Conservation (phyloP, 805 yeast genomes). For the Nakazawaea ernobii region DNA sequence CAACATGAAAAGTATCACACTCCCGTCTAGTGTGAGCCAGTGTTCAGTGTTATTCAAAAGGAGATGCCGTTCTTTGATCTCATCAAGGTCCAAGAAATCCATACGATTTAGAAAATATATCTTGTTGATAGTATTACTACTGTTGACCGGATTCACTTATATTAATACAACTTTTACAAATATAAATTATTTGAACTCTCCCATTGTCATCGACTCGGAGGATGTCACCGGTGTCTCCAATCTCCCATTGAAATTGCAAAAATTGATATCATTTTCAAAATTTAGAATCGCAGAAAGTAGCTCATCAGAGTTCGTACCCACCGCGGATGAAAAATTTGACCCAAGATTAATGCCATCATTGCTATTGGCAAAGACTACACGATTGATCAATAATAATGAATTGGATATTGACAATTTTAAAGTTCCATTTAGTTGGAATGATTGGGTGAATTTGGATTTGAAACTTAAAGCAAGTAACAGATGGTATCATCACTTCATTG, state of each 20-base stretch:
- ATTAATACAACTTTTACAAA: background rate
- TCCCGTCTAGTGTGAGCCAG: too few relatives aligned
- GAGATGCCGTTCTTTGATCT: background rate
- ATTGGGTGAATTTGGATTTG: conserved; percentile 22
- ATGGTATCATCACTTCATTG: conserved; percentile 11
- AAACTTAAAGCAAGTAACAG: conserved; percentile 14
- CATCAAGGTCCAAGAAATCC: conserved; percentile 4
- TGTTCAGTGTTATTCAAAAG: too few relatives aligned
- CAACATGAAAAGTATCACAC: too few relatives aligned
- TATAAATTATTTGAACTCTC: background rate
- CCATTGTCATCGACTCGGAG: conserved; percentile 3
- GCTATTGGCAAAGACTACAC: conserved; percentile 16
- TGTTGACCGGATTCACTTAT: background rate
- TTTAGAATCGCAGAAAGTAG: background rate
- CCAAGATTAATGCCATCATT: conserved; percentile 28
- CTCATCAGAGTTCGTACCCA: background rate
- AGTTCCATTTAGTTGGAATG: conserved; percentile 28
- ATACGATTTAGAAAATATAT: conserved; percentile 2
- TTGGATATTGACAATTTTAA: conserved; percentile 17
- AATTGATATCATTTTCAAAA: background rate
- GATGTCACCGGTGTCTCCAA: conserved; percentile 10
- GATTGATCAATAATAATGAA: conserved; percentile 14
- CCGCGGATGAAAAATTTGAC: conserved; percentile 17
- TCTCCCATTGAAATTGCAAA: background rate
- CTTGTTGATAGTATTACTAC: background rate